Base-by-base conservation (phyloP, 1,139 yeast species). In the Debaryomyces coudertii region DNA sequence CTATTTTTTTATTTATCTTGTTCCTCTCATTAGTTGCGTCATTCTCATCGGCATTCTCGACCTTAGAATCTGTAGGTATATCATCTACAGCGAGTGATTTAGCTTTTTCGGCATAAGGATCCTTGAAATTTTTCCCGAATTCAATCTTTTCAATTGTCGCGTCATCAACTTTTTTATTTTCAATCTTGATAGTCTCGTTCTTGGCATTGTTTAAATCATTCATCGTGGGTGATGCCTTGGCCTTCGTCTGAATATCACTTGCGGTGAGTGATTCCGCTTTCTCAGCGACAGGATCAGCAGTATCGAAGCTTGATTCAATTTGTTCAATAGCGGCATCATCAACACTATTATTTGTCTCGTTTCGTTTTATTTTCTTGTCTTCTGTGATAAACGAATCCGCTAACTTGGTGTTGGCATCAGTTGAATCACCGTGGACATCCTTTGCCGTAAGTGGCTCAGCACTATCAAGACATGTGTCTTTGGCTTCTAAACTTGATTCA, bases 151-250 rank as follows among this genome's bases (percentile, higher is more conserved):
- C 18, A 11, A 15, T 20, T 4, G 22, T 5, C 4, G 5, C 16
- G 8, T 44, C 36, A 28, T 34, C 28, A 27, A 38, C 45, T 36
- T 43, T 49, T 16, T 33, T 42, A 15, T 53, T 58, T 37, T 52
- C 57, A 20, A 5, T 20, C 22, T 20, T 20, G 5, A 4, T 20
- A 20, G 22, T 20, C 22, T 20, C 5, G 22, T 20, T 20, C 22
- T 20, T 20, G 5, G 4, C 22, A 20, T 20, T 20, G 5, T 4
- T 20, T 20, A 5, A 20, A 20, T 20, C 22, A 5, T 20, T 5
- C 5, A 20, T 20, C 5, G 4, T 20, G 22, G 22, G 4, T 20
- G 22, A 4, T 20, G 22, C 5, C 22, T 18, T 29, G 18, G 39
- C 20, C 2, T 22, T 16, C 6, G 16, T 7, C 5, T 15, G 11